phyloP scores from a whole-genome alignment of 192 early-diverging fungal genomes.

The Umbelopsis vinacea region DNA sequence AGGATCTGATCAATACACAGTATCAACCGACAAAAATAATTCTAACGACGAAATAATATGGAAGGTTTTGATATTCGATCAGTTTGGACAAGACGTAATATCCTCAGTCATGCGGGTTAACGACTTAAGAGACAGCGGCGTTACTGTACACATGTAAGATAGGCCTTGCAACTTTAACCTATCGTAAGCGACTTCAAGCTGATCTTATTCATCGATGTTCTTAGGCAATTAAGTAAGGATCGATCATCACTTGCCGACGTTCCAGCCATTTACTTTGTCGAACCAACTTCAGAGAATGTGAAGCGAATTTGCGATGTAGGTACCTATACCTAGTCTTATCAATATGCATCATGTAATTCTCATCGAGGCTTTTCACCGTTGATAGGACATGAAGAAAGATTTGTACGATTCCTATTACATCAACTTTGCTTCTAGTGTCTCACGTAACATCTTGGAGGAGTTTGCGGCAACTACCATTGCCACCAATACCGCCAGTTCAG shows the following conservation, averaged over 20 bases:
- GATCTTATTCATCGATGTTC: neutral
- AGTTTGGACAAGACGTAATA: constrained; percentile 91
- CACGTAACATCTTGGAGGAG: constrained; percentile 90
- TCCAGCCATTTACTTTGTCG: constrained; percentile 95
- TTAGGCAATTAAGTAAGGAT: constrained; percentile 80
- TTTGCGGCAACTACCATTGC: constrained; percentile 84
- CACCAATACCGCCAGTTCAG: constrained; percentile 73
- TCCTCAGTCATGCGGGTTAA: constrained; percentile 96
- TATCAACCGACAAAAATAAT: constrained; percentile 44
- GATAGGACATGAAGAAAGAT: constrained; percentile 84
- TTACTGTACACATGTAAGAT: constrained; percentile 95
- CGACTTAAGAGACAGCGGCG: constrained; percentile 92
- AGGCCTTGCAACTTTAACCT: neutral
- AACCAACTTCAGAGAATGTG: constrained; percentile 90
- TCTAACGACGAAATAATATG: constrained; percentile 73
- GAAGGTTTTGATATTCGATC: constrained; percentile 97
- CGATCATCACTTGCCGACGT: constrained; percentile 93
- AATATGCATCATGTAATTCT: neutral
- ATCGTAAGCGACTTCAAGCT: neutral
- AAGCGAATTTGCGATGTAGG: constrained; percentile 76
- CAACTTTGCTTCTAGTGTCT: constrained; percentile 90
- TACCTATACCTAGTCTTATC: neutral
- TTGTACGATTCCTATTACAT: constrained; percentile 97
- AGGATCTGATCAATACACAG: constrained; percentile 38
- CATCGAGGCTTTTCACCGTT: neutral